Evolutionary conservation across 129 eudicot genomes (phyloP), one percentile per base, ranked within the genome.

Genomic region (Kitagawia praeruptora): DNA sequence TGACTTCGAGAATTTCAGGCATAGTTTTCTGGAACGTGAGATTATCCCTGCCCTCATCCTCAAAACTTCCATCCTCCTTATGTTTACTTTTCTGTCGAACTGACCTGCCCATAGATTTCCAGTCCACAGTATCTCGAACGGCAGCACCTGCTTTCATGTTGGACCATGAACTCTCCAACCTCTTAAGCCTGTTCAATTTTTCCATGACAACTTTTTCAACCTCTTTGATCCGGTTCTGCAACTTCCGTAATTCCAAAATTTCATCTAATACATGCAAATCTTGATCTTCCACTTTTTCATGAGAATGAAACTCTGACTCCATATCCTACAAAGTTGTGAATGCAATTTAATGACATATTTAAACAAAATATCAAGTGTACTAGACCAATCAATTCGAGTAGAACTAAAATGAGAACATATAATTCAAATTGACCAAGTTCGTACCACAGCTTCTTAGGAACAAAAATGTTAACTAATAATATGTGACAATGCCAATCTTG

Each of bases 221-320:
- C 70, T 84, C 91, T 79, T 84, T 82, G 56, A 95, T 85, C 44
- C 93, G 85, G 3, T 70, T 81, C 88, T 90, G 96, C 83, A 95
- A 74, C 83, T 79, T 82, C 77, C 84, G 83, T 85, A 95, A 76
- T 81, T 89, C 96, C 2, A 75, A 70, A 70, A 92, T 72, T 66
- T 86, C 91, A 48, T 75, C 51, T 48, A 85, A 78, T 51, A 77
- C 67, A 4, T 54, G 67, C 39, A 83, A 82, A 53, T 74, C 75
- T 64, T 73, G 84, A 25, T 61, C 83, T 72, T 70, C 88, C n/a
- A 3, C 74, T 42, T 76, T 77, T 78, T 64, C 70, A 67, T 66
- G 80, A 25, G 77, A 71, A 82, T 89, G 78, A 83, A 81, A 79
- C 27, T 48, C 80, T 81, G 77, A 70, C 78, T 85, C 85, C 47